These are phyloP conservation scores for Pichia membranifaciens DNA, from an alignment of 805 yeast species.

Conservation along the genomic window DNA sequence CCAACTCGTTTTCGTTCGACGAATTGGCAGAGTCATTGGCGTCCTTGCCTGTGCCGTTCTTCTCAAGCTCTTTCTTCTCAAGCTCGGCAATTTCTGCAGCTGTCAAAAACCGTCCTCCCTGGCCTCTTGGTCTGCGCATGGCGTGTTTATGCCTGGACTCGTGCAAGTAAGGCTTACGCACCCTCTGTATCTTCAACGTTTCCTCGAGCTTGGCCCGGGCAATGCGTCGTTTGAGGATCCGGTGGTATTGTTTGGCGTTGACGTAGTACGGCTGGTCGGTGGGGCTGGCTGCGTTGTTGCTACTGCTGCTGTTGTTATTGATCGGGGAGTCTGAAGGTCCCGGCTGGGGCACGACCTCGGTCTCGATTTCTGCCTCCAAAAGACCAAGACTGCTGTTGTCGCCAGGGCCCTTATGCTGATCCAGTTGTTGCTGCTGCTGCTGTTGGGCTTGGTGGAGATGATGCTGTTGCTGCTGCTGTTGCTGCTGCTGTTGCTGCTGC, in stretches of 20 bases:
- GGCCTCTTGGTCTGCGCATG: slow-evolving; percentile 98
- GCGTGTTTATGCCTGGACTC: slow-evolving; percentile 98
- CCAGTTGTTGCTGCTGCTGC: background rate
- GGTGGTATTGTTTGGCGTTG: slow-evolving; percentile 94
- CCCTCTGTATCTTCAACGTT: slow-evolving; percentile 76
- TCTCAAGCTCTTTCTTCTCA: slow-evolving; percentile 7
- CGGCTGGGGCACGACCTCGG: background rate
- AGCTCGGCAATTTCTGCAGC: slow-evolving; percentile 81
- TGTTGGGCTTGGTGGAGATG: background rate
- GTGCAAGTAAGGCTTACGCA: slow-evolving; percentile 89
- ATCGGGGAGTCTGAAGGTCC: background rate
- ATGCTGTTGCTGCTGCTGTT: slow-evolving; percentile 5
- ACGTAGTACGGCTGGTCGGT: slow-evolving; percentile 91
- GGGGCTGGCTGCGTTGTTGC: background rate
- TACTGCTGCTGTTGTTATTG: slow-evolving; percentile 5
- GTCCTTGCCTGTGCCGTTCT: no score
- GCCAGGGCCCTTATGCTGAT: no score
- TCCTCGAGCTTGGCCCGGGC: slow-evolving; percentile 94
- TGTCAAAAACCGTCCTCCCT: slow-evolving; percentile 94
- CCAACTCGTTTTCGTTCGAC: background rate
- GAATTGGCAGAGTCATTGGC: background rate
- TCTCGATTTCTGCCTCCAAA: background rate
- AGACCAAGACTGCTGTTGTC: background rate
- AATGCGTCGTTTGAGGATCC: slow-evolving; percentile 85
- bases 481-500: slow-evolving; percentile 2